A percentile compares a stretch with the other conserved stretches of the same genome.
These are phyloP conservation scores for Microstegium vimineum DNA, from an alignment of 176 grass and related monocot genomes.

Conservation along the genomic window DNA sequence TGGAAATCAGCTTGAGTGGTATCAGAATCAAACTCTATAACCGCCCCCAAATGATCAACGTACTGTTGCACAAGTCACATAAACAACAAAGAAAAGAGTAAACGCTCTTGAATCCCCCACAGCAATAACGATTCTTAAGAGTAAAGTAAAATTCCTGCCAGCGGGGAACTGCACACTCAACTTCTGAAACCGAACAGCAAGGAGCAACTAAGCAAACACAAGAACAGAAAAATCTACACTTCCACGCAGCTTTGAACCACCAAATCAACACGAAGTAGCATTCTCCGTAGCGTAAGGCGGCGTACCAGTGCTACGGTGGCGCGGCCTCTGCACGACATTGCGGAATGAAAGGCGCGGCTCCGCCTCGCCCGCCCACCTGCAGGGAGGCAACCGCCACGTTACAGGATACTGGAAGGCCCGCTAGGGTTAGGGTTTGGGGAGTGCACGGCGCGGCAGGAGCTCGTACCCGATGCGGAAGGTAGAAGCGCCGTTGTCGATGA, in stretches of 20 bases:
- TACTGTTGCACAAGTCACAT: background rate
- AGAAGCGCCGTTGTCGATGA: conserved; percentile 94
- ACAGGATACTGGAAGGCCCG: background rate
- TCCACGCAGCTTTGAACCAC: background rate
- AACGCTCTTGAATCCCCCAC: background rate
- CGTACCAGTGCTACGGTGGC: conserved; percentile 70
- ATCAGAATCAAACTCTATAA: background rate
- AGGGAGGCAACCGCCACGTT: background rate
- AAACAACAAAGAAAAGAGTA: background rate
- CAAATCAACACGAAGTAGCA: background rate
- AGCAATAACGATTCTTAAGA: background rate
- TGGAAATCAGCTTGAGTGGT: background rate
- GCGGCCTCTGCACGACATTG: conserved; percentile 89
- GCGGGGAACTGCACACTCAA: background rate
- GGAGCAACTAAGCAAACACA: background rate
- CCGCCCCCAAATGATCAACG: background rate
- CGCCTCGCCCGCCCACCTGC: conserved; percentile 92
- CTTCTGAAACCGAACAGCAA: background rate
- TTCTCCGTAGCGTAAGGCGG: background rate
- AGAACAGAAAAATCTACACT: background rate
- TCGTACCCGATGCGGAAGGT: conserved; percentile 85
- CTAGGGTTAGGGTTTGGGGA: conserved; percentile 40
- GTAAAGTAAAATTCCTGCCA: background rate
- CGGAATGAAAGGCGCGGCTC: conserved; percentile 77
- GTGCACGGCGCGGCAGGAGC: background rate